These are phyloP conservation scores for Onygenales sp. DNA, from an alignment of 2,329 filamentous ascomycete species.

Conservation along the genomic window DNA sequence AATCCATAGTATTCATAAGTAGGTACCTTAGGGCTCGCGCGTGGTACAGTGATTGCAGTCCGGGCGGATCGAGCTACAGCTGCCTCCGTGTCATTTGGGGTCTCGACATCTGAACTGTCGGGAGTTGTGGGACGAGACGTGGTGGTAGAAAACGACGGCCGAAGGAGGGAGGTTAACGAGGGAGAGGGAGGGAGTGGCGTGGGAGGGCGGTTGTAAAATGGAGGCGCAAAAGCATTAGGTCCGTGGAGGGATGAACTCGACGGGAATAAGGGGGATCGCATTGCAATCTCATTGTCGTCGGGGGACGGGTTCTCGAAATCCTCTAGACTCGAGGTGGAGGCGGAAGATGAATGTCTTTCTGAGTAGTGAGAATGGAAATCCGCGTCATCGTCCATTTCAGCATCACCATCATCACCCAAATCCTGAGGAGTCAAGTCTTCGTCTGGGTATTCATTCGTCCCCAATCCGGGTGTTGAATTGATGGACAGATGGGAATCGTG, in stretches of 20 bases:
- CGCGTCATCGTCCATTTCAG: constrained; percentile 23
- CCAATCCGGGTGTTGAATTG: not conserved
- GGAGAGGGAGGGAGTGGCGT: constrained; percentile 89
- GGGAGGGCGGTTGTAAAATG: constrained; percentile 95
- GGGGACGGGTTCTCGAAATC: constrained; percentile 6
- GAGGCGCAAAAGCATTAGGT: constrained; percentile 55
- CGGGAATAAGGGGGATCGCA: constrained; percentile 30
- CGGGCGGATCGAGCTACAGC: constrained; percentile 52
- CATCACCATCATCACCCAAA: not conserved
- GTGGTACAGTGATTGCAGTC: constrained; percentile 58
- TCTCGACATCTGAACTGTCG: constrained; percentile 81
- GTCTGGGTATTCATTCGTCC: not conserved
- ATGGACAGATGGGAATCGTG: not conserved
- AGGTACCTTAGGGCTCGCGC: constrained; percentile 86
- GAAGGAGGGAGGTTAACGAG: constrained; percentile 80
- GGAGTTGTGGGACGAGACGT: constrained; percentile 89
- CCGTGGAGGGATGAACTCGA: constrained; percentile 33
- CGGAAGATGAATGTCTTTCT: constrained; percentile 28
- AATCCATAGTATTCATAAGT: constrained; percentile 99
- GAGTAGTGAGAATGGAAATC: constrained; percentile 40
- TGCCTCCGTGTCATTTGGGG: constrained; percentile 49
- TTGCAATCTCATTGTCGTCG: constrained; percentile 12
- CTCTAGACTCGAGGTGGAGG: constrained; percentile 14
- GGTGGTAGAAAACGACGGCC: constrained; percentile 53
- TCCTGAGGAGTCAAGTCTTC: not conserved